Conservation (phyloP, 1,284 basidiomycete species). For the Athelia sp. region DNA sequence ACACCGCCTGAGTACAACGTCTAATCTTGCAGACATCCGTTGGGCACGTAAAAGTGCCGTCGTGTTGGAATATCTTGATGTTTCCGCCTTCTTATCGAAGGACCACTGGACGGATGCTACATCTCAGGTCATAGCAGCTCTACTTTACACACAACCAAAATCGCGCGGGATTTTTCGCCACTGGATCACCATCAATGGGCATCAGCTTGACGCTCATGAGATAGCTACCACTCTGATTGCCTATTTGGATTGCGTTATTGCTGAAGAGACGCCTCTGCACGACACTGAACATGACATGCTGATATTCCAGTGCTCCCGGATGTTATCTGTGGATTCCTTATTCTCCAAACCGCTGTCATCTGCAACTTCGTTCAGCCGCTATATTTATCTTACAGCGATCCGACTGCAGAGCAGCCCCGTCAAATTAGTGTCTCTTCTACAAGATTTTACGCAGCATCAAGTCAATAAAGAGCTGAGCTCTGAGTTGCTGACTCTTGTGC, state of each 20-base stretch:
- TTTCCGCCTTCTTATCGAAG: slow-evolving; percentile 29
- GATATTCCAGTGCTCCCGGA: neutral
- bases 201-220: neutral
- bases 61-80: slow-evolving; percentile 17
- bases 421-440: neutral
- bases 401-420: too few species aligned
- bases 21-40: slow-evolving; percentile 17
- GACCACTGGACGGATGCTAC: slow-evolving; percentile 36
- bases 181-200: slow-evolving; percentile 23
- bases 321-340: neutral
- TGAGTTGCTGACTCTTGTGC: slow-evolving; percentile 25
- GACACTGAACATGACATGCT: neutral
- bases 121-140: slow-evolving; percentile 30
- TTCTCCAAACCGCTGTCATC: too few species aligned
- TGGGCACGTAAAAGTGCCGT: slow-evolving; percentile 22
- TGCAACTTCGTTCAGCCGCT: too few species aligned
- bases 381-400: too few species aligned
- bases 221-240: neutral
- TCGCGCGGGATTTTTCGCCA: slow-evolving; percentile 12
- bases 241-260: neutral
- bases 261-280: neutral
- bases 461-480: slow-evolving; percentile 14
- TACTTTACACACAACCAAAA: slow-evolving; percentile 34
- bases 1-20: slow-evolving; percentile 7
- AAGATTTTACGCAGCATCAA: neutral